Base-by-base conservation (phyloP, 2,329 filamentous ascomycete species). In the Talaromyces atroroseus region DNA sequence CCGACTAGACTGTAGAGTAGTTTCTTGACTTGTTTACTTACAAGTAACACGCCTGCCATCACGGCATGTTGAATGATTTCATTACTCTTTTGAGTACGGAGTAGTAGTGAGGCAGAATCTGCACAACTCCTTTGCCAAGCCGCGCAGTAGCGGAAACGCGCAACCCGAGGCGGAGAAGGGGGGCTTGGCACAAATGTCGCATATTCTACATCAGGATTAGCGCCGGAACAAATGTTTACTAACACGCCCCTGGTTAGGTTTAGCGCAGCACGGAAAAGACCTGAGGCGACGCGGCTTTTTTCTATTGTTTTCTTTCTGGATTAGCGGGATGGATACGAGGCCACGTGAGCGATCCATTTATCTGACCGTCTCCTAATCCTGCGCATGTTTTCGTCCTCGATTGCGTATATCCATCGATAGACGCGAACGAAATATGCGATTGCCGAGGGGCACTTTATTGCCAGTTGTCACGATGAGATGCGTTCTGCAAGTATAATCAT, bases 361-460 rank as follows among this genome's bases (percentile, higher is more conserved):
- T 29, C 26, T 29, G 26, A 29, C 26, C 26, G 26, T 29, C 26
- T 29, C 26, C 26, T 8, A 5, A 29, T 29, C 5, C 4, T 29
- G 26, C 26, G 26, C 8, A 8, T 29, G 26, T 4, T 34, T 40
- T 81, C 71, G 1, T 66, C 69, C 1, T 76, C 74, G 56, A 29
- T 29, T 29, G 26, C 26, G 26, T 29, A 29, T 29, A 29, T 29
- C 26, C 8, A 29, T 8, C 26, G 26, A 29, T 29, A 8, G 8
- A 29, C 26, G 26, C 26, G 26, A 29, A 5, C 5, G 26, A 29
- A 29, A 29, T 29, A 29, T 8, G 26, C 26, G 26, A 29, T 8
- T 29, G 26, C 5, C 26, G 26, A 29, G 26, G 26, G 26, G 26
- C 26, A 29, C 26, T 29, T 8, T 29, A 5, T 29, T 29, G 4